A percentile compares a stretch with the other conserved stretches of the same genome.
These are phyloP conservation scores for Penicillium sp. DNA, from an alignment of 2,329 filamentous ascomycete species.

Conservation along the genomic window DNA sequence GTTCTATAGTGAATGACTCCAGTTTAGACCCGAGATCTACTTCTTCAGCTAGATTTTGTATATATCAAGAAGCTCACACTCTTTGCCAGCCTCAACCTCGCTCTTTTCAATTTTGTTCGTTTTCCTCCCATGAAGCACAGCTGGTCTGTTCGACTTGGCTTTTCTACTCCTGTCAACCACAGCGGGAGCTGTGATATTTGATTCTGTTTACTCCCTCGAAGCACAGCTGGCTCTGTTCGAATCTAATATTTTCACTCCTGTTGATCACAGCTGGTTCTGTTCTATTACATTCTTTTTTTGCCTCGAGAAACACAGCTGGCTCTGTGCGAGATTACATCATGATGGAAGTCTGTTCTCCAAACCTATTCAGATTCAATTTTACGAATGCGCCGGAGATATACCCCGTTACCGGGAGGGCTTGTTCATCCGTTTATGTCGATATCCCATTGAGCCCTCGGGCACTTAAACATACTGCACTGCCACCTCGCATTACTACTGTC, in stretches of 20 bases:
- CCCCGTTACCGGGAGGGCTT: neutral
- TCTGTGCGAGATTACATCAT: neutral
- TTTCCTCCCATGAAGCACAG: neutral
- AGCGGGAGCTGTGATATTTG: conserved; percentile 1
- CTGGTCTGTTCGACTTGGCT: neutral
- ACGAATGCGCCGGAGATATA: neutral
- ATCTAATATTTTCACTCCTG: no score
- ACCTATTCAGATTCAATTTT: neutral
- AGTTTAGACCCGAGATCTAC: no score
- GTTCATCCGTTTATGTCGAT: neutral
- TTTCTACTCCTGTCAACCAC: neutral
- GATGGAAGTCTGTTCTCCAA: neutral
- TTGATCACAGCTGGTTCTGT: no score
- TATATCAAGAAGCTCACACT: neutral
- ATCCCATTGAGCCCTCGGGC: neutral
- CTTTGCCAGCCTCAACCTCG: neutral
- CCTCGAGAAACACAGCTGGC: neutral
- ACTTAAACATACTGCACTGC: neutral
- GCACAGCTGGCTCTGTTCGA: no score
- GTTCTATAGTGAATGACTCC: no score
- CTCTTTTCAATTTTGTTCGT: neutral
- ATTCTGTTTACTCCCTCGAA: neutral
- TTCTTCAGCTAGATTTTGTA: neutral
- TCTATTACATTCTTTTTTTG: no score
- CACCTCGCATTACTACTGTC: neutral